Evolutionary conservation across 2,329 filamentous ascomycete genomes (phyloP).

Genomic region (Venturia effusa): DNA sequence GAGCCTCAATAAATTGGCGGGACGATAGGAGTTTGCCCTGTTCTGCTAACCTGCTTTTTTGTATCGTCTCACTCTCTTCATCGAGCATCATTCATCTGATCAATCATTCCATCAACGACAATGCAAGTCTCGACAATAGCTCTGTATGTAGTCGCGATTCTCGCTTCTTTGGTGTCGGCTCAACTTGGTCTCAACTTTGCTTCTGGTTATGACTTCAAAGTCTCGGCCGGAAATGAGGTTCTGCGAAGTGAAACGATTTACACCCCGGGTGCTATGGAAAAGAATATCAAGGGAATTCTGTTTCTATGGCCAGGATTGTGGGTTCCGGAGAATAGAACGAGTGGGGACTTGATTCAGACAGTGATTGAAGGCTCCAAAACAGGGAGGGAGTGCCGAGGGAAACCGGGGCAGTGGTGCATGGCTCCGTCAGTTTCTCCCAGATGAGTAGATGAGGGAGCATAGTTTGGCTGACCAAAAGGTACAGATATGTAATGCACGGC

Average conservation of each 20-base stretch:
- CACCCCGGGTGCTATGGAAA: background rate
- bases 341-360: background rate
- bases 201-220: background rate
- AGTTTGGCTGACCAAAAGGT: background rate
- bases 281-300: background rate
- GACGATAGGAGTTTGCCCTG: too few species aligned
- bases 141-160: background rate
- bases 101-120: background rate
- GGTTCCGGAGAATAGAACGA: background rate
- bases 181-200: slow-evolving; percentile 1
- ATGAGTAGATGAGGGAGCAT: background rate
- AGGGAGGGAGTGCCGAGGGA: background rate
- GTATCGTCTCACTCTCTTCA: background rate
- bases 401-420: background rate
- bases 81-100: background rate
- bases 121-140: background rate
- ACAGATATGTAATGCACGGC: slow-evolving; percentile 6
- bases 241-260: slow-evolving; percentile 1
- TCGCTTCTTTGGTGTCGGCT: background rate
- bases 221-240: background rate
- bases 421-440: background rate
- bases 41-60: background rate
- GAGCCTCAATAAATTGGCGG: too few species aligned
- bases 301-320: background rate
- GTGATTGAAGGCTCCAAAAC: background rate